Evolutionary conservation across 805 yeast genomes (phyloP).

Genomic region (Candida arabinofermentans): DNA sequence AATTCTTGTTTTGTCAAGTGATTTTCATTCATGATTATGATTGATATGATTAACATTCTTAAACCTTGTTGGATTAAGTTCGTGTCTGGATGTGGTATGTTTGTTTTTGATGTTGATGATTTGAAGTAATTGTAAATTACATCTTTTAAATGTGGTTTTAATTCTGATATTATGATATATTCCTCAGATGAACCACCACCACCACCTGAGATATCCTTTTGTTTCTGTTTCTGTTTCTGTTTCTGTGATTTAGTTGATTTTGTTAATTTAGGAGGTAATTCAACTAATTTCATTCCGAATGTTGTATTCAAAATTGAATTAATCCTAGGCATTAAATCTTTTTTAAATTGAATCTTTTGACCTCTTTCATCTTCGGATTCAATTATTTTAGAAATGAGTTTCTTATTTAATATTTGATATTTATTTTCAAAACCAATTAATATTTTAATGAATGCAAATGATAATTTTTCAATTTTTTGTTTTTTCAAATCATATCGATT

Average conservation of each 20-base stretch:
- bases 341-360: conserved; percentile 23
- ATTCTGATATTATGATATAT: conserved; percentile 21
- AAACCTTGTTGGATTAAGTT: conserved; percentile 25
- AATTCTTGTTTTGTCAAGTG: conserved; percentile 27
- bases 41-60: conserved; percentile 22
- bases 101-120: conserved; percentile 9
- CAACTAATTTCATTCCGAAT: conserved; percentile 27
- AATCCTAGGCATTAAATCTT: conserved; percentile 20
- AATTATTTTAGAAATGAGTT: conserved; percentile 22
- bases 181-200: conserved; percentile 17
- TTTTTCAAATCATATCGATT: conserved; percentile 3
- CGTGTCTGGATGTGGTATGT: conserved; percentile 23
- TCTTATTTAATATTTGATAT: conserved; percentile 25
- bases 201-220: no score
- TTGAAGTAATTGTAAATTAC: conserved; percentile 18
- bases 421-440: conserved; percentile 27
- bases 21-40: conserved; percentile 26
- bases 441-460: conserved; percentile 24
- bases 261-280: conserved; percentile 14
- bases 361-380: conserved; percentile 29
- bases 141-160: conserved; percentile 20
- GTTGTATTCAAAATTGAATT: conserved; percentile 9
- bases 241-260: no score
- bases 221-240: no score
- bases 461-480: conserved; percentile 18